Conservation (phyloP, 257 asterid genomes). For the Nicotiana sylvestris region DNA sequence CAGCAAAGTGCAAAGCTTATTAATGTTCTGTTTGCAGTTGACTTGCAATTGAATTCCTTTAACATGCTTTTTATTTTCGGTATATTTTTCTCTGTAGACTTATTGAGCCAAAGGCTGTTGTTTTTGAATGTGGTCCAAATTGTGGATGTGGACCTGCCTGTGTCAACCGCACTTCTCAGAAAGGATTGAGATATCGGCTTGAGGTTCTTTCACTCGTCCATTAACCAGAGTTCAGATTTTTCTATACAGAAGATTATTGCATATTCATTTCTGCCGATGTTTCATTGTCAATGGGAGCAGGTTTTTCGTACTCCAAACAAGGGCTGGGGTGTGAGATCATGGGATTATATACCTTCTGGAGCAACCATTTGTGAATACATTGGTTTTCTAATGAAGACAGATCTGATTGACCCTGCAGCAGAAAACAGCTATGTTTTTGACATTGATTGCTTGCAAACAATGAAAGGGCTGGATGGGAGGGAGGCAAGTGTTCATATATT, state of each 20-base stretch:
- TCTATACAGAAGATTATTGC: neutral
- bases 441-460: slow-evolving; percentile 84
- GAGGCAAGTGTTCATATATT: slow-evolving; percentile 42
- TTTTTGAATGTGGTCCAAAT: slow-evolving; percentile 76
- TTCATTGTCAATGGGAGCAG: slow-evolving; percentile 28
- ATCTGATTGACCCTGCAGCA: slow-evolving; percentile 45
- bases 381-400: slow-evolving; percentile 56
- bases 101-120: slow-evolving; percentile 78
- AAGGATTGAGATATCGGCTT: slow-evolving; percentile 44
- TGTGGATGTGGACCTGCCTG: slow-evolving; percentile 78
- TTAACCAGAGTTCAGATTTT: neutral
- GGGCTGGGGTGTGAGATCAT: slow-evolving; percentile 94
- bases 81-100: slow-evolving; percentile 28
- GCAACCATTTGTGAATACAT: slow-evolving; percentile 82
- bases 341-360: slow-evolving; percentile 88
- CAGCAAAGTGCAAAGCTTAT: neutral
- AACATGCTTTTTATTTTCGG: neutral
- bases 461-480: slow-evolving; percentile 84
- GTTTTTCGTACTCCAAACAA: slow-evolving; percentile 73
- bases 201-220: slow-evolving; percentile 44
- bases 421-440: slow-evolving; percentile 72
- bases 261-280: neutral
- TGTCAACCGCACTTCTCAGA: slow-evolving; percentile 60
- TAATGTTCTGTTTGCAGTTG: neutral
- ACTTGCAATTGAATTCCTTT: neutral